A percentile compares a stretch with the other conserved stretches of the same genome.
Conservation (phyloP, 2,329 filamentous ascomycete species). For the Xylariaceae sp. region DNA sequence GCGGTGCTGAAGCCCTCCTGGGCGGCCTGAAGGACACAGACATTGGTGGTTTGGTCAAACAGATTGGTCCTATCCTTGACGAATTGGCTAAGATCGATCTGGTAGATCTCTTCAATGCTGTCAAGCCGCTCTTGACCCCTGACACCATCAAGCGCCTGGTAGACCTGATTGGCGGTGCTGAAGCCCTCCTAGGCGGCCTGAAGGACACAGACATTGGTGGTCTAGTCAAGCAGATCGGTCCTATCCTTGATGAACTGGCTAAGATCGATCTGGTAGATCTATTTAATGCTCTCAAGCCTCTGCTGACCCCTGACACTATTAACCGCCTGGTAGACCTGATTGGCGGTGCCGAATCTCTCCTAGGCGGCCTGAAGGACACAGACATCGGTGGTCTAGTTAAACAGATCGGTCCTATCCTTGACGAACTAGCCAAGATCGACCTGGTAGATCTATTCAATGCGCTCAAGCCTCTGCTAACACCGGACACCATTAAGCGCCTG, state of each 20-base stretch:
- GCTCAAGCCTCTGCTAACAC: conserved; percentile 33
- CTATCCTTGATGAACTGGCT: conserved; percentile 31
- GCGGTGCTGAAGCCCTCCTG: too few species aligned
- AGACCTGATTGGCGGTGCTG: conserved; percentile 31
- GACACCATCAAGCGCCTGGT: conserved; percentile 32
- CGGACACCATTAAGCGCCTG: conserved; percentile 23
- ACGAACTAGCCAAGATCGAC: conserved; percentile 32
- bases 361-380: conserved; percentile 32
- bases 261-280: conserved; percentile 34
- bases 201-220: conserved; percentile 36
- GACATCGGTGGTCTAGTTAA: conserved; percentile 36
- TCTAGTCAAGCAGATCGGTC: conserved; percentile 34
- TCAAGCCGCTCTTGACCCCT: conserved; percentile 18
- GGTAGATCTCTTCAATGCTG: too few species aligned
- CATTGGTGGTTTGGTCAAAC: too few species aligned
- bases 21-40: too few species aligned
- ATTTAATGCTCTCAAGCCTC: conserved; percentile 29
- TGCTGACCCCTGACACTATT: conserved; percentile 23
- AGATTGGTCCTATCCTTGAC: too few species aligned
- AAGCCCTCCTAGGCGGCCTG: conserved; percentile 29
- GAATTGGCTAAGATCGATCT: too few species aligned
- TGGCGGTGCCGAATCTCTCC: conserved; percentile 29
- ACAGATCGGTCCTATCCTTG: conserved; percentile 33
- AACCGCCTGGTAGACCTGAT: conserved; percentile 32
- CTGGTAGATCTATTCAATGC: conserved; percentile 32